These are phyloP conservation scores for Cytospora paraplurivora DNA, from an alignment of 2,329 filamentous ascomycete genomes.

Conservation along the genomic window DNA sequence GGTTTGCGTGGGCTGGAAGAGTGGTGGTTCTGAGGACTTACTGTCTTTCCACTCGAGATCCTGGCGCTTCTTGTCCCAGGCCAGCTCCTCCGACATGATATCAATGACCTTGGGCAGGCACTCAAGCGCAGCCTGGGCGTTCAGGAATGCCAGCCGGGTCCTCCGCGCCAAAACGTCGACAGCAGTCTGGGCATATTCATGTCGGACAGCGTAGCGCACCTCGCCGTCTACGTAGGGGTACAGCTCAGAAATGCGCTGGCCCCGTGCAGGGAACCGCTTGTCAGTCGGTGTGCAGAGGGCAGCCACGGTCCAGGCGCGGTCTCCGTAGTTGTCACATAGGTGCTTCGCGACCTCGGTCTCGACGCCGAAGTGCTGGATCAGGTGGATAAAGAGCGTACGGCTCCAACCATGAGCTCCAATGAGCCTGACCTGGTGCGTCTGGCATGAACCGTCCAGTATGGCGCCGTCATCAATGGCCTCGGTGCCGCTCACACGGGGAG, in stretches of 20 bases:
- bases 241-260: slow-evolving; percentile 74
- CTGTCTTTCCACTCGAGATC: slow-evolving; percentile 80
- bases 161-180: slow-evolving; percentile 85
- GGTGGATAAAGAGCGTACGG: slow-evolving; percentile 88
- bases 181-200: slow-evolving; percentile 91
- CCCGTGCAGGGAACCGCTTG: slow-evolving; percentile 78
- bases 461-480: slow-evolving; percentile 70
- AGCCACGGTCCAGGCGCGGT: slow-evolving; percentile 89
- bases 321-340: slow-evolving; percentile 83
- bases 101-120: slow-evolving; percentile 84
- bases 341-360: slow-evolving; percentile 93
- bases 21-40: slow-evolving; percentile 42
- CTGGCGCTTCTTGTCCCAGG: slow-evolving; percentile 73
- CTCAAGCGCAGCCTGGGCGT: slow-evolving; percentile 87
- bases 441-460: slow-evolving; percentile 70
- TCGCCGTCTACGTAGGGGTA: slow-evolving; percentile 95
- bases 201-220: slow-evolving; percentile 80
- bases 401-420: slow-evolving; percentile 81
- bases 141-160: slow-evolving; percentile 85
- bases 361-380: slow-evolving; percentile 90
- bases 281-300: slow-evolving; percentile 76
- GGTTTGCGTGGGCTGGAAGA: slow-evolving; percentile 11
- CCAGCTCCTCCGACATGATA: slow-evolving; percentile 81
- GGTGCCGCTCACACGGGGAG: slow-evolving; percentile 68
- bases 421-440: slow-evolving; percentile 73